These are phyloP conservation scores for Ricinus communis DNA, from an alignment of 345 rosid genomes.

Conservation along the genomic window DNA sequence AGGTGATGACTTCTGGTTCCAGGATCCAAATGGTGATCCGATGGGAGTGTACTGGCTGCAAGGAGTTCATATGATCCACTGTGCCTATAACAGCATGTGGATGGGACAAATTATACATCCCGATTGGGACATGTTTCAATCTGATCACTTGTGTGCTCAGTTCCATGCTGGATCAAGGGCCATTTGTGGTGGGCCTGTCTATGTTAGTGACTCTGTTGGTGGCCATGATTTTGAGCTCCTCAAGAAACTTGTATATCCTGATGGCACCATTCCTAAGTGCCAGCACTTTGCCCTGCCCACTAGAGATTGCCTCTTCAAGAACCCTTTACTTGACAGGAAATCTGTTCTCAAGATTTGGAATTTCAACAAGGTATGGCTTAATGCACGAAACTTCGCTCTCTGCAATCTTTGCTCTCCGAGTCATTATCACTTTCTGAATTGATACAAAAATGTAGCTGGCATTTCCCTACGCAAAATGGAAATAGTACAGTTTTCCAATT, in stretches of 20 bases:
- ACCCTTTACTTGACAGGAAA: constrained; percentile 71
- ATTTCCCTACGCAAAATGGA: too few species aligned
- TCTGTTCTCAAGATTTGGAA: constrained; percentile 85
- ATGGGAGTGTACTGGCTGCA: constrained; percentile 86
- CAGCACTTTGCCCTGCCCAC: constrained; percentile 75
- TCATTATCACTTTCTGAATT: too few species aligned
- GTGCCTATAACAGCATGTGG: constrained; percentile 93
- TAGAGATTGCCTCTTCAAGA: constrained; percentile 80
- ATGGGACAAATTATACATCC: constrained; percentile 89
- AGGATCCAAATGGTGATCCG: constrained; percentile 89
- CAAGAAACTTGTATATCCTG: constrained; percentile 63
- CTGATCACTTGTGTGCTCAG: constrained; percentile 82
- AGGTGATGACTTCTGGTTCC: constrained; percentile 98
- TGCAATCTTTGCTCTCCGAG: too few species aligned
- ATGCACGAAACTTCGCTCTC: too few species aligned
- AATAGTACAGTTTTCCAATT: background rate
- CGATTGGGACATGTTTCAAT: constrained; percentile 98
- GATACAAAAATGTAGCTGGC: too few species aligned
- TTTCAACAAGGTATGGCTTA: constrained; percentile 61
- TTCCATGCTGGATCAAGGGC: constrained; percentile 86
- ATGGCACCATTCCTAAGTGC: constrained; percentile 85
- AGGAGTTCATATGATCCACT: constrained; percentile 88
- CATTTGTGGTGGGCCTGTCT: constrained; percentile 85
- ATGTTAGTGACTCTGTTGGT: constrained; percentile 72
- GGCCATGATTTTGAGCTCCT: constrained; percentile 74